These are phyloP conservation scores for Talaromyces borbonicus DNA, from an alignment of 495 filamentous ascomycete species.

Conservation along the genomic window DNA sequence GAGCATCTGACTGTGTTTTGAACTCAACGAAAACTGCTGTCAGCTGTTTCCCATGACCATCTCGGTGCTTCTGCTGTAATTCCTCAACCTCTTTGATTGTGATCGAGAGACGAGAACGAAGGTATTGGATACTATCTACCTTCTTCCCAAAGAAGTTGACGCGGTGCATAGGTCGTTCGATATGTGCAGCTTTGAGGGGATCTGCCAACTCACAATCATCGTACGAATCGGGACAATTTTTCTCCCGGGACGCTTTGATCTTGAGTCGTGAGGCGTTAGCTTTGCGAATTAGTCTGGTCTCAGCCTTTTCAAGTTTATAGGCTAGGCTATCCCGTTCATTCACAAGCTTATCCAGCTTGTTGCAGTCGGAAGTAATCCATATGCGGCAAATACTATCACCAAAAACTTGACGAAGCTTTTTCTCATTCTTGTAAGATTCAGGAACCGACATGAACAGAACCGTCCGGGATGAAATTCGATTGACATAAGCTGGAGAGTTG, in stretches of 20 bases:
- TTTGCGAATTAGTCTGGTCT: slow-evolving; percentile 52
- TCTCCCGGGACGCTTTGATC: slow-evolving; percentile 24
- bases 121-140: slow-evolving; percentile 86
- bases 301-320: slow-evolving; percentile 53
- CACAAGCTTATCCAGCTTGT: slow-evolving; percentile 46
- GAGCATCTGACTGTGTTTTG: slow-evolving; percentile 64
- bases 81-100: slow-evolving; percentile 59
- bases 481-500: slow-evolving; percentile 55
- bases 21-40: slow-evolving; percentile 83
- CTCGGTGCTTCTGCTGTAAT: slow-evolving; percentile 46
- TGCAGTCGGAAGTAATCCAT: slow-evolving; percentile 53
- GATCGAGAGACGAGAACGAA: slow-evolving; percentile 56
- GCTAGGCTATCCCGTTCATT: slow-evolving; percentile 48
- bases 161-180: slow-evolving; percentile 45
- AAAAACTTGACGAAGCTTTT: slow-evolving; percentile 47
- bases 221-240: slow-evolving; percentile 17
- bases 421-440: slow-evolving; percentile 45
- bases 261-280: slow-evolving; percentile 47
- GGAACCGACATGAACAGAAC: slow-evolving; percentile 63
- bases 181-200: slow-evolving; percentile 35
- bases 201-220: slow-evolving; percentile 36
- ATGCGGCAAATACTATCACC: slow-evolving; percentile 48
- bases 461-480: slow-evolving; percentile 56
- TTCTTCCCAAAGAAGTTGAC: slow-evolving; percentile 48
- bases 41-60: slow-evolving; percentile 38